Conservation (phyloP, 108 stramenopile genomes). For the Cyclotella cryptica region DNA sequence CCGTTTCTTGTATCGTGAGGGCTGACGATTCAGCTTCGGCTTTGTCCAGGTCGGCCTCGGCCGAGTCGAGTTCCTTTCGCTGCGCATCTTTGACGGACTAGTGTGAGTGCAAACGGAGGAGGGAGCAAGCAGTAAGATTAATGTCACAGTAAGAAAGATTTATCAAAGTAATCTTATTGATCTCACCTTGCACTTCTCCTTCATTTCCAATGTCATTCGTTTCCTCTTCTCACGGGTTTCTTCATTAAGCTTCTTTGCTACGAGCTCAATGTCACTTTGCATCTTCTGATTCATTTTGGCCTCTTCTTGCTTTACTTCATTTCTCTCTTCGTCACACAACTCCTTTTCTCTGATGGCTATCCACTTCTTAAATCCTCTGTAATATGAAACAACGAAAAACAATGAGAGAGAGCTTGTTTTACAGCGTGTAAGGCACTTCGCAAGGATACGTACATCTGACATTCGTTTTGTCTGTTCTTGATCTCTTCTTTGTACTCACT, state of each 20-base stretch:
- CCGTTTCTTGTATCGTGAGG: neutral
- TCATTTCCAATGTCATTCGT: neutral
- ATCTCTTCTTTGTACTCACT: constrained; percentile 13
- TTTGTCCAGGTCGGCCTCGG: constrained; percentile 21
- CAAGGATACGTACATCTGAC: neutral
- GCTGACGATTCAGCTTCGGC: neutral
- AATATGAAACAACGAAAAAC: neutral
- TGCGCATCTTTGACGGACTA: constrained; percentile 9
- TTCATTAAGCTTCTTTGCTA: constrained; percentile 28
- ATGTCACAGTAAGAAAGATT: neutral
- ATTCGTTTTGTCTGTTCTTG: neutral
- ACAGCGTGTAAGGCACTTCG: too few relatives aligned
- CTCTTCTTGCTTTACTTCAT: constrained; percentile 16
- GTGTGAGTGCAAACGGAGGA: neutral
- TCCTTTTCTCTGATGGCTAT: constrained; percentile 24
- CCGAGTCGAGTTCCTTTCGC: neutral
- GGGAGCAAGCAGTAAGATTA: neutral
- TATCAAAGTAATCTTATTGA: too few relatives aligned
- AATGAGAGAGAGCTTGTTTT: neutral
- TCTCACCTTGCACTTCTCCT: constrained; percentile 22
- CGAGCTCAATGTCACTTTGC: constrained; percentile 32
- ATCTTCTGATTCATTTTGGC: constrained; percentile 25
- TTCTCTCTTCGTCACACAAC: constrained; percentile 11
- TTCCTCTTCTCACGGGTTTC: constrained; percentile 25
- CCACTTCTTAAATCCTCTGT: constrained; percentile 39